A percentile compares a stretch with the other conserved stretches of the same genome.
These are phyloP conservation scores for Trypanosoma mega DNA, from an alignment of 208 protist genomes.

Conservation along the genomic window DNA sequence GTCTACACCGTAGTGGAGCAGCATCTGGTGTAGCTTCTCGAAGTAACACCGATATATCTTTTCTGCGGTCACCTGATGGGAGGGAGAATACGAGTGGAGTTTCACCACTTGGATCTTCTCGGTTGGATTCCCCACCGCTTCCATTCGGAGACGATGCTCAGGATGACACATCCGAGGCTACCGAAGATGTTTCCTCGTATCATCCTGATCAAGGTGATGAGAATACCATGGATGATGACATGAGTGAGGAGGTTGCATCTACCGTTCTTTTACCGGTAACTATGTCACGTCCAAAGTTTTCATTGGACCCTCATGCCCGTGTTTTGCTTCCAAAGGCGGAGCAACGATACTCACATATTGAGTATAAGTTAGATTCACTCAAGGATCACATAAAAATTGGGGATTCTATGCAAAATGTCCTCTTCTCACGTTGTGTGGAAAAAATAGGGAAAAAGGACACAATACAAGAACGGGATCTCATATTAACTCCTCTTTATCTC, in stretches of 20 bases:
- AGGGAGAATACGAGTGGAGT: not conserved
- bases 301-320: constrained; percentile 2
- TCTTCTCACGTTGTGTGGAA: constrained; percentile 58
- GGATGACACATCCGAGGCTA: not conserved
- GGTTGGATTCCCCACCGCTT: too few relatives aligned
- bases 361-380: constrained; percentile 32
- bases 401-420: constrained; percentile 38
- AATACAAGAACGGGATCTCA: constrained; percentile 43
- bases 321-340: constrained; percentile 30
- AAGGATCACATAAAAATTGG: constrained; percentile 36
- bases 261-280: not conserved
- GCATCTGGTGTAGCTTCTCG: not conserved
- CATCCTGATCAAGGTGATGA: not conserved
- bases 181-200: not conserved
- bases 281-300: not conserved
- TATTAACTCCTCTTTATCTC: constrained; percentile 44
- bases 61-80: not conserved
- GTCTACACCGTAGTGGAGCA: not conserved
- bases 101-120: too few relatives aligned
- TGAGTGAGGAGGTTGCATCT: constrained; percentile 14
- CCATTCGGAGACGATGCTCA: not conserved
- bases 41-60: not conserved
- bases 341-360: constrained; percentile 45
- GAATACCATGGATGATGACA: constrained; percentile 7
- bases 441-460: constrained; percentile 58